A percentile compares a stretch with the other conserved stretches of the same genome.
Evolutionary conservation across 2,329 filamentous ascomycete species (phyloP).

Genomic region (Escovopsis sp.): DNA sequence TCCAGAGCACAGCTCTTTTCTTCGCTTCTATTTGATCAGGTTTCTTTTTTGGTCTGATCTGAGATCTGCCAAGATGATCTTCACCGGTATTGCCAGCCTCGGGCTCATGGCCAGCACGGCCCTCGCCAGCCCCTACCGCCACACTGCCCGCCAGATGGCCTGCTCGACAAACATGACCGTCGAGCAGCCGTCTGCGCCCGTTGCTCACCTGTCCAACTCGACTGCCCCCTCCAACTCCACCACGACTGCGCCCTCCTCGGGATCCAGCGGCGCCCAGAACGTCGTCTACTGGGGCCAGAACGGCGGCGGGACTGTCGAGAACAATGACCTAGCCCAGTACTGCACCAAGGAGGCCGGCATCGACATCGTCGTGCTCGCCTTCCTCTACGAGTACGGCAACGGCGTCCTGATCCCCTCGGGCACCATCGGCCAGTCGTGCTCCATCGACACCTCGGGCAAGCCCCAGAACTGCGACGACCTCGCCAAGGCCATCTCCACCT

Average conservation of each 20-base stretch:
- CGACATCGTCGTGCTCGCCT: conserved; percentile 28
- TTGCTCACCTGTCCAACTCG: no score
- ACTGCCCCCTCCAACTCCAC: no score
- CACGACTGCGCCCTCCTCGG: no score
- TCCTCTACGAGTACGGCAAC: conserved; percentile 25
- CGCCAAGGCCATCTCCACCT: conserved; percentile 9
- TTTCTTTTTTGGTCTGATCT: no score
- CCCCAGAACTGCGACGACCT: conserved; percentile 14
- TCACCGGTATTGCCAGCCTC: conserved; percentile 5
- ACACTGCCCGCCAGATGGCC: conserved; percentile 1
- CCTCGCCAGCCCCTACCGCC: conserved; percentile 4
- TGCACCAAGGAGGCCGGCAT: conserved; percentile 23
- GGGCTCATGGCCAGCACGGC: conserved; percentile 8
- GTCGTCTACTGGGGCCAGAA: conserved; percentile 18
- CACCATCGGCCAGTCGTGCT: conserved; percentile 24
- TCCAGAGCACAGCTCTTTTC: not conserved
- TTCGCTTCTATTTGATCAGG: no score
- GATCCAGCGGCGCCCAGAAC: conserved; percentile 13
- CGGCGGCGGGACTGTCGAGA: conserved; percentile 15
- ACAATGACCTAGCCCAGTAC: conserved; percentile 23
- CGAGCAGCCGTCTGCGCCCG: no score
- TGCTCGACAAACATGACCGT: no score
- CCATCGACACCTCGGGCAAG: conserved; percentile 17
- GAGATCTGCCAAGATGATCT: conserved; percentile 5
- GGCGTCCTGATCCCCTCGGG: conserved; percentile 23